Conservation (phyloP, 2,329 filamentous ascomycete species). For the Pseudocercospora fuligena region DNA sequence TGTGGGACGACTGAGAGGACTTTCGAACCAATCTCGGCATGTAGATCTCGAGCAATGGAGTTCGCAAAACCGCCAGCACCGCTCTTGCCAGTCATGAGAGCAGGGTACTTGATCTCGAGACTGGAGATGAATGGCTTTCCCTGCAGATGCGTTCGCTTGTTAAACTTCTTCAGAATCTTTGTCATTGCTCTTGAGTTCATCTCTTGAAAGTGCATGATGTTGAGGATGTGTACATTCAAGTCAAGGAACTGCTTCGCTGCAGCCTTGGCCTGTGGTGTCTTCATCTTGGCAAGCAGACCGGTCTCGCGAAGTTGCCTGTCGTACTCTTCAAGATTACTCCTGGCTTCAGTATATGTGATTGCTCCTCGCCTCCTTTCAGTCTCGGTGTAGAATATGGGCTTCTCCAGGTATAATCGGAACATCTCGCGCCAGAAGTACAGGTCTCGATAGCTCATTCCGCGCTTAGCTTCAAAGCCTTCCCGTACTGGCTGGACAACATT, state of each 20-base stretch:
- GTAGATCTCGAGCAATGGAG: constrained; percentile 74
- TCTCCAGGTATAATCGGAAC: constrained; percentile 80
- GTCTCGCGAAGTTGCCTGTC: constrained; percentile 67
- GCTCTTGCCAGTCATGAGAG: constrained; percentile 53
- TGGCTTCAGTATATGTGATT: constrained; percentile 68
- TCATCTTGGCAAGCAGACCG: constrained; percentile 66
- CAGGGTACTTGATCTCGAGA: constrained; percentile 36
- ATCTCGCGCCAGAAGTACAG: constrained; percentile 78
- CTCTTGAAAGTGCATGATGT: constrained; percentile 80
- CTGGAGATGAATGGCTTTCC: constrained; percentile 42
- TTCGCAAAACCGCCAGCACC: constrained; percentile 67
- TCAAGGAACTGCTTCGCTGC: constrained; percentile 72
- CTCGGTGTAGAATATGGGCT: constrained; percentile 80
- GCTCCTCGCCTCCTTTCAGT: constrained; percentile 72
- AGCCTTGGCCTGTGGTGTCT: constrained; percentile 65
- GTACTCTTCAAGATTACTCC: constrained; percentile 72
- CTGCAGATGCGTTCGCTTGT: constrained; percentile 79
- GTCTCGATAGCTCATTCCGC: constrained; percentile 53
- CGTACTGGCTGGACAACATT: constrained; percentile 68
- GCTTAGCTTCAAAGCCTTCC: constrained; percentile 46
- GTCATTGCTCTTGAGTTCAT: constrained; percentile 76
- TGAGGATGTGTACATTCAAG: constrained; percentile 77
- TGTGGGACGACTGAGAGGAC: constrained; percentile 77
- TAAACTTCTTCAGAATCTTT: constrained; percentile 92
- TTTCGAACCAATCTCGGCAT: constrained; percentile 73